A percentile compares a stretch with the other conserved stretches of the same genome.
These are phyloP conservation scores for Capsella bursapastoris DNA, from an alignment of 345 rosid genomes.

Conservation along the genomic window DNA sequence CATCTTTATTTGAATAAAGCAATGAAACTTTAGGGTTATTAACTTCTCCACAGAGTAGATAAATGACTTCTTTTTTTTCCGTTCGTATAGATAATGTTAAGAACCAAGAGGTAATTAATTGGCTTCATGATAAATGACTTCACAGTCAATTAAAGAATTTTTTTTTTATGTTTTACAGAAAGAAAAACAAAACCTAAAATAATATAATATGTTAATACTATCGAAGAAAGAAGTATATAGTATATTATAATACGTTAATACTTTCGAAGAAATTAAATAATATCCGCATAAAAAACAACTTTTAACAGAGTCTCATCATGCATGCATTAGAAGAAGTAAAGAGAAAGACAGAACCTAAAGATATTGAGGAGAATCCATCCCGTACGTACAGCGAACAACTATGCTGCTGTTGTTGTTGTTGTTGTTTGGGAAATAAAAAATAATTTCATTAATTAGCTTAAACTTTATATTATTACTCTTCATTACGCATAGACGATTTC, in stretches of 20 bases:
- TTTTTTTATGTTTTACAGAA: too few relatives aligned
- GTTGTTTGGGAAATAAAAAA: slow-evolving; percentile 7
- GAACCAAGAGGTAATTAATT: slow-evolving; percentile 31
- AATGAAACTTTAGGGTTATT: not conserved
- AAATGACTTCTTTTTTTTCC: too few relatives aligned
- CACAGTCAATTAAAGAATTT: not conserved
- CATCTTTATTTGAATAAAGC: not conserved
- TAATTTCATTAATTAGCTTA: not conserved
- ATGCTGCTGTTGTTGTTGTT: slow-evolving; percentile 17
- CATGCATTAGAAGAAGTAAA: slow-evolving; percentile 24
- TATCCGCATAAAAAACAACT: slow-evolving; percentile 17
- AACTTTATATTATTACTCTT: not conserved
- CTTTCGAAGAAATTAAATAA: slow-evolving; percentile 7
- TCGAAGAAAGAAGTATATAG: too few relatives aligned
- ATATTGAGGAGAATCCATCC: slow-evolving; percentile 33
- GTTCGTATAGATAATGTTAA: not conserved
- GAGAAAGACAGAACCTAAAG: slow-evolving; percentile 11
- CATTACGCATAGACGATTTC: not conserved
- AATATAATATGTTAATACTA: too few relatives aligned
- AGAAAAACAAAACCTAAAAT: too few relatives aligned
- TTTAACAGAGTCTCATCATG: slow-evolving; percentile 35
- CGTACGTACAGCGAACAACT: slow-evolving; percentile 19
- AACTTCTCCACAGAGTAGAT: not conserved
- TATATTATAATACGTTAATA: not conserved
- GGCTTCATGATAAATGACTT: slow-evolving; percentile 19